Percentiles rank a stretch among this genome's conserved stretches.
These are phyloP conservation scores for Euryodendron excelsum DNA, from an alignment of 148 eudicot species.

Conservation along the genomic window DNA sequence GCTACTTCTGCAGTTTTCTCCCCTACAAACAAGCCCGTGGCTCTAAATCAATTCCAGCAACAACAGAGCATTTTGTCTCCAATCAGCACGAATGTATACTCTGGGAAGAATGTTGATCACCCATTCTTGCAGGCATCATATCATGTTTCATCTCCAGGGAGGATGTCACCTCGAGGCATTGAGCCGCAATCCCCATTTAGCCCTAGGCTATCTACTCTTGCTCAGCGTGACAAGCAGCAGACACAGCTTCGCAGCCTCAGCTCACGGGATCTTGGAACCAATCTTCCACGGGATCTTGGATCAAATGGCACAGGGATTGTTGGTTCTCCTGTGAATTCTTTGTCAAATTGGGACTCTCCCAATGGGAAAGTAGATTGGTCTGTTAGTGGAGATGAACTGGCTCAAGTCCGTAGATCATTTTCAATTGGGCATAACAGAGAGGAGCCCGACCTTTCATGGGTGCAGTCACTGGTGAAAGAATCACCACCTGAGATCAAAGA, in stretches of 20 bases:
- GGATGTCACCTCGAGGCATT: slow-evolving; percentile 40
- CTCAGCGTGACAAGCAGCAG: slow-evolving; percentile 42
- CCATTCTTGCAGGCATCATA: slow-evolving; percentile 35
- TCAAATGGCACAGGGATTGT: slow-evolving; percentile 9
- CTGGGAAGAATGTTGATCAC: slow-evolving; percentile 36
- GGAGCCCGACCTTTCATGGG: slow-evolving; percentile 59
- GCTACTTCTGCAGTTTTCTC: slow-evolving; percentile 41
- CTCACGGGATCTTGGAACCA: slow-evolving; percentile 36
- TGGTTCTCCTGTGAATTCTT: slow-evolving; percentile 40
- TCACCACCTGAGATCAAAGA: slow-evolving; percentile 39
- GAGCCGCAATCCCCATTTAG: slow-evolving; percentile 44
- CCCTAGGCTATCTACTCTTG: slow-evolving; percentile 33
- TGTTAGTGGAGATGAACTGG: slow-evolving; percentile 35
- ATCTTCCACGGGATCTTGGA: slow-evolving; percentile 21
- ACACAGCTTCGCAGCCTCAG: slow-evolving; percentile 34
- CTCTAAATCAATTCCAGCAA: slow-evolving; percentile 48
- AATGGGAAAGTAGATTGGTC: slow-evolving; percentile 52
- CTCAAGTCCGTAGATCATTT: slow-evolving; percentile 30
- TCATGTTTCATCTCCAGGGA: slow-evolving; percentile 40
- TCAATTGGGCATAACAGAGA: slow-evolving; percentile 28
- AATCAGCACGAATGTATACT: slow-evolving; percentile 41
- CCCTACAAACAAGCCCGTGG: slow-evolving; percentile 43
- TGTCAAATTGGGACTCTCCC: slow-evolving; percentile 49
- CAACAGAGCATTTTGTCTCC: slow-evolving; percentile 55
- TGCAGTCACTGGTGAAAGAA: slow-evolving; percentile 57